phyloP scores from a whole-genome alignment of 2,329 filamentous ascomycete species.

The Apiospora saccharicola region DNA sequence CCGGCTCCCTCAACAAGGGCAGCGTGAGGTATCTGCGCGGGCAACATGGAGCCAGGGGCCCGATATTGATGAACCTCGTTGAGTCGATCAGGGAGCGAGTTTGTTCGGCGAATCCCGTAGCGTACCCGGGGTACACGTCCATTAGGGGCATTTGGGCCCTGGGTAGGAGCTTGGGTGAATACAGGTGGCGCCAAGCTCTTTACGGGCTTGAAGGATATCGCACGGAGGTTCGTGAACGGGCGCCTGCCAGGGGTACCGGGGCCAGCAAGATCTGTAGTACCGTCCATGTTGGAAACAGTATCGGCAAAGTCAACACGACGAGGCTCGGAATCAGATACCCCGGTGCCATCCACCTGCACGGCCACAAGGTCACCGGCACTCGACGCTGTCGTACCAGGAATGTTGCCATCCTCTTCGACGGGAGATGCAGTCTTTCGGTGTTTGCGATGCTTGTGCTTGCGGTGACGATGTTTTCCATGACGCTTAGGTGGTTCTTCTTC shows the following conservation, averaged over 20 bases:
- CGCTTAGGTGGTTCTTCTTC: conserved; percentile 51
- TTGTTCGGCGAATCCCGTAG: conserved; percentile 75
- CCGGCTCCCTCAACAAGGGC: conserved; percentile 42
- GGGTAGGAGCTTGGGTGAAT: conserved; percentile 60
- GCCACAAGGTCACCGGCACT: conserved; percentile 25
- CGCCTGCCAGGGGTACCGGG: conserved; percentile 42
- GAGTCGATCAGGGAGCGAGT: conserved; percentile 75
- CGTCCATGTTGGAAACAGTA: conserved; percentile 35
- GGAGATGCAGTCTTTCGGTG: conserved; percentile 38
- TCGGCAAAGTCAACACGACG: conserved; percentile 66
- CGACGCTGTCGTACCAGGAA: conserved; percentile 6
- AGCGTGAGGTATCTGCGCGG: conserved; percentile 52
- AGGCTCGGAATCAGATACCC: conserved; percentile 48
- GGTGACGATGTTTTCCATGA: conserved; percentile 46
- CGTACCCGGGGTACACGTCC: conserved; percentile 64
- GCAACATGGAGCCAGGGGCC: conserved; percentile 58
- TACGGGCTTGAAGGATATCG: conserved; percentile 67
- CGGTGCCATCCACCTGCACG: not conserved
- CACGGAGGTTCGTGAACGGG: conserved; percentile 63
- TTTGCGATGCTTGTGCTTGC: conserved; percentile 53
- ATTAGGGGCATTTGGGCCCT: conserved; percentile 40
- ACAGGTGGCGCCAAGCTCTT: conserved; percentile 76
- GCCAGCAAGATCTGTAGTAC: conserved; percentile 38
- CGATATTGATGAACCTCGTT: conserved; percentile 53
- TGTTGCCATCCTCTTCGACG: conserved; percentile 33